Evolutionary conservation across 1,284 basidiomycete genomes (phyloP), one percentile per base, ranked within the genome.

Genomic region (Microbotryum violaceum): DNA sequence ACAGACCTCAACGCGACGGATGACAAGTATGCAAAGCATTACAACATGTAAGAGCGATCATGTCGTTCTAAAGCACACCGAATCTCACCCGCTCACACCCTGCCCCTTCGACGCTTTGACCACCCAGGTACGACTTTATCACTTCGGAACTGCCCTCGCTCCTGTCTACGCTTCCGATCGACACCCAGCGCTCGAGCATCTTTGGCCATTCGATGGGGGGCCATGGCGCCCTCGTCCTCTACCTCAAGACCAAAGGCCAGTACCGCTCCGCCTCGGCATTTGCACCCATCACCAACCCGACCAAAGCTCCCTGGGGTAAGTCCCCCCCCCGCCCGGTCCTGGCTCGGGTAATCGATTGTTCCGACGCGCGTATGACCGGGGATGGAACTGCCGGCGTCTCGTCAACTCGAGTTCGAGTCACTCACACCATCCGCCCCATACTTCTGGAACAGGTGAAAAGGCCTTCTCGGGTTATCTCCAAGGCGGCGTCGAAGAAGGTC

Each of bases 181-280:
- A 90, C 74, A 79, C 83, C 68, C 80, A 77, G 9, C 73, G 72
- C 46, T 73, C 75, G 27, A 89, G 87, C 25, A 85, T 94, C 72
- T 86, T 89, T 72, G 91, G 90, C 33, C 62, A 51, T 51, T 87
- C 84, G 75, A 87, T 92, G 93, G 94, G 94, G 63, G 93, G 94
- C 2, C 92, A 97, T 74, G 96, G 94, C 21, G 92, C 96, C 7
- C 81, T 99, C 29, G 88, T 88, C 4, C 78, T 97, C 54, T 97
- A 97, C 77, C 85, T 98, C 57, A 81, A 84, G 62, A 75, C 83
- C 59, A 81, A 84, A 61, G 73, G 83, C 77, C 60, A 82, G 65
- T 98, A 88, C 78, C 84, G 85, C 63, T 93, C 90, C 25, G 87
- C 82, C n/a, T 94, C 91, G 12, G 96, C 91, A 0, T 98, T 98